Evolutionary conservation across 2,329 filamentous ascomycete species (phyloP), one percentile per base, ranked within the genome.

Genomic region (Penicillium vulpinum): DNA sequence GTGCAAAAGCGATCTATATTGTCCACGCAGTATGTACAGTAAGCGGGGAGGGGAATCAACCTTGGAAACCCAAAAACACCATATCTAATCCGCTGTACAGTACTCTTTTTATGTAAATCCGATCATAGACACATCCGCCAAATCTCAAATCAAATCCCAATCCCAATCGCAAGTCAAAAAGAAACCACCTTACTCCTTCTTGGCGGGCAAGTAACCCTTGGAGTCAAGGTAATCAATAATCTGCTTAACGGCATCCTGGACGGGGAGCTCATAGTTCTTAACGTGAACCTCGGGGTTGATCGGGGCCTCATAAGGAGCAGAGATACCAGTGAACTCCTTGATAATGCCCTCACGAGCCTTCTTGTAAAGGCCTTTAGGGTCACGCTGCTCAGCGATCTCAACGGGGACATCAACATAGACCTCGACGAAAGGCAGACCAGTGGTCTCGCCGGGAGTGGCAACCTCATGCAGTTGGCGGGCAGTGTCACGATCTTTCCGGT

Each of bases 281-380:
- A 99, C 90, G 66, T 89, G 88, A 65, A 99, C 89, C 81, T 99
- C 94, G 1, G 94, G 85, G 57, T 86, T 86, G 73, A 88, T 80
- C 5, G 94, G 94, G 60, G 86, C 90, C 84, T 99, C 94, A 74
- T 99, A 99, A 2, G 94, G 94, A 29, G 93, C 92, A 64, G 88
- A 92, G 70, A 97, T 91, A 54, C 94, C 94, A 1, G 94, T 99
- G 74, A 99, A 99, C 67, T 97, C 91, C 78, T 95, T 94, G 77
- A 97, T 97, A 75, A 95, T 87, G 43, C 94, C 94, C 50, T 90
- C 88, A 43, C 93, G 83, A 13, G 94, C 94, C 85, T 96, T 96
- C 84, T 96, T 96, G 80, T 99, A 99, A 59, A 97, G 80, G 5
- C 93, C 94, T 85, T 99, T 99, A 47, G 94, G 94, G 73, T 99